Evolutionary conservation across 139 green algal species (phyloP).

Genomic region (Chlamydomonas sphaeroides): DNA sequence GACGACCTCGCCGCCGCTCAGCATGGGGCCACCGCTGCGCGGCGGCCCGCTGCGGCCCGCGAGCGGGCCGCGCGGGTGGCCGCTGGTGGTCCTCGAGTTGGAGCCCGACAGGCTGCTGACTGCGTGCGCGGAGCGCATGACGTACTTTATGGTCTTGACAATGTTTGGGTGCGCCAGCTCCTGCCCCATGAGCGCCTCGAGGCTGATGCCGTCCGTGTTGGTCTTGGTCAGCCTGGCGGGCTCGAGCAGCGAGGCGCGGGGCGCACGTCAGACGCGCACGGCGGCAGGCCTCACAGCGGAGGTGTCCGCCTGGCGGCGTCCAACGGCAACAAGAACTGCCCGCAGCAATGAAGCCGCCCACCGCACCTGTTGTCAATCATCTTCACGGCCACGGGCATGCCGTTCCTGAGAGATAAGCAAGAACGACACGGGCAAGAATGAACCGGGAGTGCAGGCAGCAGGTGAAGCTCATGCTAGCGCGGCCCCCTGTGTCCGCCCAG

Average conservation of each 20-base stretch:
- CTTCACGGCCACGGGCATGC: slow-evolving; percentile 40
- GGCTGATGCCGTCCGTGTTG: slow-evolving; percentile 39
- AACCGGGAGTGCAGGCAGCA: no score
- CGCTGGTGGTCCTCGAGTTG: background rate
- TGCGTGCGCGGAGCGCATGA: slow-evolving; percentile 5
- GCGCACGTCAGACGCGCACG: no score
- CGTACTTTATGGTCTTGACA: slow-evolving; percentile 47
- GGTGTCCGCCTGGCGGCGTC: no score
- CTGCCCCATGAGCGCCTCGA: slow-evolving; percentile 46
- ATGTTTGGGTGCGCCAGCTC: slow-evolving; percentile 42
- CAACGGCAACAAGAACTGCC: no score
- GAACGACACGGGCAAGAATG: no score
- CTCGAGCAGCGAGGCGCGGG: no score
- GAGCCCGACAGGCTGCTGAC: slow-evolving; percentile 25
- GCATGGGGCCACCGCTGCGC: no score
- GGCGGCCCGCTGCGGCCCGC: background rate
- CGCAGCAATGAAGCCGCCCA: no score
- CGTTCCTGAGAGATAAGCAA: slow-evolving; percentile 8
- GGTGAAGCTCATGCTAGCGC: no score
- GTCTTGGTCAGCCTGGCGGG: slow-evolving; percentile 46
- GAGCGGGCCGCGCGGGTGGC: background rate
- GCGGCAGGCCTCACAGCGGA: no score
- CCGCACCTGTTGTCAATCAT: slow-evolving; percentile 46
- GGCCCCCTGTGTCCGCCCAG: no score
- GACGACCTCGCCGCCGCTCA: background rate